Evolutionary conservation across 2,329 filamentous ascomycete species (phyloP).

Genomic region (Aspergillus pseudoviridinutans): DNA sequence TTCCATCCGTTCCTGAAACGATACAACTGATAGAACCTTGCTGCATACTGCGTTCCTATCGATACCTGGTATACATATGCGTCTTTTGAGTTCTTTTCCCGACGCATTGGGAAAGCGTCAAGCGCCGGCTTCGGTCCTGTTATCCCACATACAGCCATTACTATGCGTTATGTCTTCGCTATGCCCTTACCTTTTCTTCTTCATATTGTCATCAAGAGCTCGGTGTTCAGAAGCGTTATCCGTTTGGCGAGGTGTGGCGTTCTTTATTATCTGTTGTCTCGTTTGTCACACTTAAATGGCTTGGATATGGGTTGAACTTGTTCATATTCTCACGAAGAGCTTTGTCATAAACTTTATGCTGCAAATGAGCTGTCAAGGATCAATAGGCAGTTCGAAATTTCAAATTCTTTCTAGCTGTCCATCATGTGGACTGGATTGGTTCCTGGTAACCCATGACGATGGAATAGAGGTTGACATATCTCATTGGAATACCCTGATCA

Average conservation of each 20-base stretch:
- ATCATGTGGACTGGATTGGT: background rate
- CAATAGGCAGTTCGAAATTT: background rate
- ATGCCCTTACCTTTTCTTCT: slow-evolving; percentile 1
- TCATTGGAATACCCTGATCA: slow-evolving; percentile 11
- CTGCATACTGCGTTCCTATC: background rate
- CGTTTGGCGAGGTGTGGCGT: slow-evolving; percentile 20
- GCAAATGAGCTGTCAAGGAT: background rate
- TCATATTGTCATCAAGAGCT: slow-evolving; percentile 13
- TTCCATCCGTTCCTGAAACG: slow-evolving; percentile 1
- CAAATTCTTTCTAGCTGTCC: background rate
- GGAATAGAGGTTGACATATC: background rate
- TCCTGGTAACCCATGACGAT: background rate
- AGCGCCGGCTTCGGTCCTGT: background rate
- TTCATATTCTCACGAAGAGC: background rate
- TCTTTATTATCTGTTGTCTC: slow-evolving; percentile 11
- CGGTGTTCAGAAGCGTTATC: slow-evolving; percentile 29
- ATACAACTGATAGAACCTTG: slow-evolving; percentile 6
- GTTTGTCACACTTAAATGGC: background rate
- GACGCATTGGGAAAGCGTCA: background rate
- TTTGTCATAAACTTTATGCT: background rate
- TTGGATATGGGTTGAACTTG: background rate
- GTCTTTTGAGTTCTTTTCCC: background rate
- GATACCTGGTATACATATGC: background rate
- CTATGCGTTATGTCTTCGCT: background rate
- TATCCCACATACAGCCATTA: background rate